Conservation (phyloP, 2,329 filamentous ascomycete genomes). For the Fusarium lateritium region DNA sequence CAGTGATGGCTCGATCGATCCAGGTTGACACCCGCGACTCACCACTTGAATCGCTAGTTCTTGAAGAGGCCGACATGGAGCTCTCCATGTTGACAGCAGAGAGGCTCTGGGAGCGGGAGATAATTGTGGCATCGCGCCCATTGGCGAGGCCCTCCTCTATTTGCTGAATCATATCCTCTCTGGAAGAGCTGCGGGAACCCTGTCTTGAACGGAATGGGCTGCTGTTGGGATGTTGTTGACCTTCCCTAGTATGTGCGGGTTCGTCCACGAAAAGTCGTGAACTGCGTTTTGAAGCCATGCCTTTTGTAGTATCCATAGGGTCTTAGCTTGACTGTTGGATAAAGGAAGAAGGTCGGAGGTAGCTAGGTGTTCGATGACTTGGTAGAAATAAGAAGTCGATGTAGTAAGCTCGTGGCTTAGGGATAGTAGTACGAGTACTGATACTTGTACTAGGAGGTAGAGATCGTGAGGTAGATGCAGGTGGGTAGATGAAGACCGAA, state of each 20-base stretch:
- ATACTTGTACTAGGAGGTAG: slow-evolving; percentile 2
- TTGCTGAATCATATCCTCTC: slow-evolving; percentile 50
- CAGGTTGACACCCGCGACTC: slow-evolving; percentile 1
- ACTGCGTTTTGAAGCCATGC: slow-evolving; percentile 46
- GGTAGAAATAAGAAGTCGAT: slow-evolving; percentile 1
- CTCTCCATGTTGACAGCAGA: slow-evolving; percentile 26
- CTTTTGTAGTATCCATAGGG: slow-evolving; percentile 20
- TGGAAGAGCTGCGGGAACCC: slow-evolving; percentile 50
- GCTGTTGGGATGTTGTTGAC: slow-evolving; percentile 22
- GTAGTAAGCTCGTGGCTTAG: slow-evolving; percentile 3
- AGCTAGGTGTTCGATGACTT: slow-evolving; percentile 1
- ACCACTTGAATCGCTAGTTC: slow-evolving; percentile 41
- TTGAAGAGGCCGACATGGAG: slow-evolving; percentile 26
- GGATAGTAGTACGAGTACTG: slow-evolving; percentile 6
- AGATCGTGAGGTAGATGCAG: slow-evolving; percentile 11
- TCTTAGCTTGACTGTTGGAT: neutral
- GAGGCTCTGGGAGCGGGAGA: slow-evolving; percentile 40
- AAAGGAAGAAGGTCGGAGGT: neutral
- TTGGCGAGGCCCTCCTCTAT: slow-evolving; percentile 45
- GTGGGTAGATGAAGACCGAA: slow-evolving; percentile 14
- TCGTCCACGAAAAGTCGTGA: slow-evolving; percentile 45
- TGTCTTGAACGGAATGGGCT: slow-evolving; percentile 50
- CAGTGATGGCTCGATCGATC: slow-evolving; percentile 8
- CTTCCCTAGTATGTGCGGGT: slow-evolving; percentile 19
- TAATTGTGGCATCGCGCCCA: slow-evolving; percentile 32